Evolutionary conservation across 2,329 filamentous ascomycete species (phyloP), one percentile per base, ranked within the genome.

Genomic region (Cladophialophora immunda): DNA sequence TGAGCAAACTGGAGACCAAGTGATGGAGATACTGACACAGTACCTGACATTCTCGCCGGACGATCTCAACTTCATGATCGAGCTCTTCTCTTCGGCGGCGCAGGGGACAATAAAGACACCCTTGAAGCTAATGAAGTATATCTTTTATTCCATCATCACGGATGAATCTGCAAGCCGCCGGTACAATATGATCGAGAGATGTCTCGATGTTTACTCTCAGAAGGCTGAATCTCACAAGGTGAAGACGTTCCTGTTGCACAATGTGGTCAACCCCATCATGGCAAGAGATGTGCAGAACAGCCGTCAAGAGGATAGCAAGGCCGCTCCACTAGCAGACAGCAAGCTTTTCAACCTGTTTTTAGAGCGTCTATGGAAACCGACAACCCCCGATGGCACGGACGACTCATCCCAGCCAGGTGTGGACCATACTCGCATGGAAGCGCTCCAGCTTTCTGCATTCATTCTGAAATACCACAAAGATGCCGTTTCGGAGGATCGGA

Each of bases 371-470:
- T 99, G 95, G 96, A 94, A 92, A 77, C 90, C 93, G 25, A 93
- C 96, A 69, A 84, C 93, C 34, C 89, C 90, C 29, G 93, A 97
- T 78, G 85, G 90, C 2, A 89, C 89, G 45, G 94, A 98, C 72
- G 95, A 98, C 74, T 88, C 90, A 38, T 88, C 87, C 3, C 93
- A 94, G 74, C 88, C 92, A 38, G 93, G 94, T 13, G 93, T 98
- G 59, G 95, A 99, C 76, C 95, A 98, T 78, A 96, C 94, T 1
- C 87, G 95, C 17, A 97, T 98, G 88, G 96, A 99, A 76, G 87
- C 97, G 9, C 86, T 99, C 54, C 96, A 99, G 77, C 86, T 98
- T 53, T 97, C 95, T 5, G 94, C 95, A 0, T 89, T 99, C 82
- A 84, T 99, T 45, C 90, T 99, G 79, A 99, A 99, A 76, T 97